These are phyloP conservation scores for Phytophthora palmivora DNA, from an alignment of 352 stramenopile species.

Conservation along the genomic window DNA sequence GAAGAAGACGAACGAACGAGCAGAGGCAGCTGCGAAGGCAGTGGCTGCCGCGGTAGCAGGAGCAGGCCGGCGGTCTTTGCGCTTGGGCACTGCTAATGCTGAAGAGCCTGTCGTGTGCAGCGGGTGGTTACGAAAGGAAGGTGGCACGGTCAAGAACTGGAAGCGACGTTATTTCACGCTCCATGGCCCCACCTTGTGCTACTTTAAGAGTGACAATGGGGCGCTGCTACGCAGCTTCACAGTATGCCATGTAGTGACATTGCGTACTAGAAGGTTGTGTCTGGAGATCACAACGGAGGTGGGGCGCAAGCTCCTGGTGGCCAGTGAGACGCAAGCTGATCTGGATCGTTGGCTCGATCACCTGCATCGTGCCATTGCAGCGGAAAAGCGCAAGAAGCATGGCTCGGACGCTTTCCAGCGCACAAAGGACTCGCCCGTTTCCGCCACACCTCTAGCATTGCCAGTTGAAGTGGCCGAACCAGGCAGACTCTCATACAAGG, in stretches of 20 bases:
- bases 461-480: conserved; percentile 10
- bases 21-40: conserved; percentile 34
- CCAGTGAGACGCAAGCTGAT: conserved; percentile 74
- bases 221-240: conserved; percentile 68
- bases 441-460: conserved; percentile 12
- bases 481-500: conserved; percentile 33
- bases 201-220: conserved; percentile 87
- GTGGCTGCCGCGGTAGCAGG: conserved; percentile 36
- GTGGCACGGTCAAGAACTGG: conserved; percentile 84
- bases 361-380: conserved; percentile 58
- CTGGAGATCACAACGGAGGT: conserved; percentile 81
- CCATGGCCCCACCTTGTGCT: conserved; percentile 76
- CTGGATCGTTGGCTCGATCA: conserved; percentile 73
- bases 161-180: conserved; percentile 88
- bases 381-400: conserved; percentile 55
- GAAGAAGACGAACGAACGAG: conserved; percentile 32
- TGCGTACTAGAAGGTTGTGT: conserved; percentile 73
- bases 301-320: conserved; percentile 74
- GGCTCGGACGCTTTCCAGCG: conserved; percentile 8
- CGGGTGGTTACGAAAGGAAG: conserved; percentile 85
- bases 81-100: conserved; percentile 35
- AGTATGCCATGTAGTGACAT: conserved; percentile 72
- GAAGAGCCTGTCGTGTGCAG: conserved; percentile 68
- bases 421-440: conserved; percentile 1
- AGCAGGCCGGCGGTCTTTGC: conserved; percentile 28